Percentiles rank a stretch among this genome's conserved stretches.
These are phyloP conservation scores for Pythium brachiatum DNA, from an alignment of 352 stramenopile species.

Conservation along the genomic window DNA sequence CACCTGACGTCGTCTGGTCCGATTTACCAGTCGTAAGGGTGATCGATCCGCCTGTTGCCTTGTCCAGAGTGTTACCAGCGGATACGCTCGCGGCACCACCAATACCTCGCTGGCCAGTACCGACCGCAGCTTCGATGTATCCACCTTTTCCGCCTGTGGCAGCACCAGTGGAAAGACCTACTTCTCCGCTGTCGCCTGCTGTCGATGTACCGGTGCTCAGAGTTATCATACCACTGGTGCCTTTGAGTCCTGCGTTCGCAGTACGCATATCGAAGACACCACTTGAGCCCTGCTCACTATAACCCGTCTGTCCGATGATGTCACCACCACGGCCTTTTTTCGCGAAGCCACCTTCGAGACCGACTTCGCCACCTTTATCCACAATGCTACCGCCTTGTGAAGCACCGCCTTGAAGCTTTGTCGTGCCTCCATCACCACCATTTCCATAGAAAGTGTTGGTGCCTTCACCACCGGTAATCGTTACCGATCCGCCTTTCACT, in stretches of 20 bases:
- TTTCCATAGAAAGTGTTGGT: conserved; percentile 58
- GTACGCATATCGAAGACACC: conserved; percentile 49
- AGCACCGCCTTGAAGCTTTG: conserved; percentile 80
- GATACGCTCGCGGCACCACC: conserved; percentile 60
- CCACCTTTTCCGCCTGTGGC: conserved; percentile 56
- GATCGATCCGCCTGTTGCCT: conserved; percentile 50
- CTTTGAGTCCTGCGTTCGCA: conserved; percentile 54
- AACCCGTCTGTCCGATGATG: conserved; percentile 47
- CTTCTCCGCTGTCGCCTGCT: conserved; percentile 57
- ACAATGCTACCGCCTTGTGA: conserved; percentile 60
- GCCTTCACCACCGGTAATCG: conserved; percentile 61
- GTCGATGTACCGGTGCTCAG: conserved; percentile 61
- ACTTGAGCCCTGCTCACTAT: conserved; percentile 50
- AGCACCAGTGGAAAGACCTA: conserved; percentile 54
- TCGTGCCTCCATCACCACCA: conserved; percentile 84
- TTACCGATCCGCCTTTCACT: conserved; percentile 45
- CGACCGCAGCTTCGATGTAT: conserved; percentile 51
- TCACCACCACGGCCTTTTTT: conserved; percentile 54
- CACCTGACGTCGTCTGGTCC: conserved; percentile 50
- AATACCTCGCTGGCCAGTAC: conserved; percentile 44
- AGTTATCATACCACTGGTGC: conserved; percentile 44
- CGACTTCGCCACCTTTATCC: conserved; percentile 72
- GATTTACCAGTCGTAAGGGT: conserved; percentile 58
- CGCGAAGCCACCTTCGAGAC: conserved; percentile 69
- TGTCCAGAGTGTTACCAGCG: conserved; percentile 67